Conservation (phyloP, 805 yeast species). For the Yamadazyma sp. region DNA sequence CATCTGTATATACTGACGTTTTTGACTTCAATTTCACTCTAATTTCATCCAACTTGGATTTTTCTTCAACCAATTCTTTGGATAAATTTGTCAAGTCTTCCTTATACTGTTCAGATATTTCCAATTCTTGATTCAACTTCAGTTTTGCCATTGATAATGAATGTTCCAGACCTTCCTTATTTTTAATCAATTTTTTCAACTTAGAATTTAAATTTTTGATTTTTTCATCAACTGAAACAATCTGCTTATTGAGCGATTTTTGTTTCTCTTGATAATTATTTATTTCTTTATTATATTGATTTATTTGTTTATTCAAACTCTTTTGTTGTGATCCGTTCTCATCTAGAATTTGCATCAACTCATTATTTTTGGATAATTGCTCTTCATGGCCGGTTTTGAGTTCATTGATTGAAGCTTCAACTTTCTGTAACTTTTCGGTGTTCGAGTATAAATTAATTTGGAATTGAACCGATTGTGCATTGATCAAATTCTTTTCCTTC, state of each 20-base stretch:
- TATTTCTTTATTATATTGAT: slow-evolving; percentile 18
- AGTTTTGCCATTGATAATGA: slow-evolving; percentile 43
- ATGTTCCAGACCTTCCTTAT: slow-evolving; percentile 46
- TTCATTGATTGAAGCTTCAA: slow-evolving; percentile 27
- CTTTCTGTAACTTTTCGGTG: slow-evolving; percentile 35
- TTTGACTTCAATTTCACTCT: slow-evolving; percentile 67
- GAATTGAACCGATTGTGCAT: slow-evolving; percentile 50
- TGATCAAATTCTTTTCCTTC: slow-evolving; percentile 58
- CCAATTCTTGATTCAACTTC: slow-evolving; percentile 44
- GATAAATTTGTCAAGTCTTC: slow-evolving; percentile 46
- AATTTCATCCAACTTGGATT: slow-evolving; percentile 55
- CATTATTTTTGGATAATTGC: slow-evolving; percentile 23
- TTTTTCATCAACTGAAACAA: slow-evolving; percentile 74
- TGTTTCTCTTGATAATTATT: slow-evolving; percentile 23
- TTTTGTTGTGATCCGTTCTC: slow-evolving; percentile 29
- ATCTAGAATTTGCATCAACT: slow-evolving; percentile 23
- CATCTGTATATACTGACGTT: slow-evolving; percentile 63
- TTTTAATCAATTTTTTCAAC: slow-evolving; percentile 55
- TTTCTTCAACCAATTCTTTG: slow-evolving; percentile 49
- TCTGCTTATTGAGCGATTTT: slow-evolving; percentile 41
- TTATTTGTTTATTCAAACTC: slow-evolving; percentile 21
- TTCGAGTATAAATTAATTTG: slow-evolving; percentile 50
- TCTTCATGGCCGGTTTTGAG: slow-evolving; percentile 35
- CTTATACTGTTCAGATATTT: slow-evolving; percentile 43
- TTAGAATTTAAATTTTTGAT: slow-evolving; percentile 61